These are phyloP conservation scores for Crithidia bombi DNA, from an alignment of 208 protist genomes.

Conservation along the genomic window DNA sequence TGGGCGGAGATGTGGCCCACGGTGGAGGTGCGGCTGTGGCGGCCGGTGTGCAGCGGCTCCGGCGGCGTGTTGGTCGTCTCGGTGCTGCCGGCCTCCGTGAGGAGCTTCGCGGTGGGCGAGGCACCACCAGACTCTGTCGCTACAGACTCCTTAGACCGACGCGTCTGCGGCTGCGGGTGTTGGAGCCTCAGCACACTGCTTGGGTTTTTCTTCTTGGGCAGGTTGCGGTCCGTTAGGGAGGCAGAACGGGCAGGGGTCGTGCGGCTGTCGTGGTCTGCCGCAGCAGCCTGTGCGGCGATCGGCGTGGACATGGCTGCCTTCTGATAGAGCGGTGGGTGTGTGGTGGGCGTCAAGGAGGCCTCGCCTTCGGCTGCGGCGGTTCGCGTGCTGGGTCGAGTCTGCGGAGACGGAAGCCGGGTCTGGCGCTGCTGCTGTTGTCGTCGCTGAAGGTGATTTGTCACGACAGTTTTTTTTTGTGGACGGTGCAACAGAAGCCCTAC, in stretches of 20 bases:
- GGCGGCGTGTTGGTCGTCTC: constrained; percentile 14
- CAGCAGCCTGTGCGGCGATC: constrained; percentile 14
- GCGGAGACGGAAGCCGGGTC: constrained; percentile 7
- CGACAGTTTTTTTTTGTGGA: constrained; percentile 40
- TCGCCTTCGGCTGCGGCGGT: not conserved
- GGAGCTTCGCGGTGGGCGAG: constrained; percentile 10
- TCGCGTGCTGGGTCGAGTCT: not conserved
- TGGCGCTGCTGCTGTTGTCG: constrained; percentile 2
- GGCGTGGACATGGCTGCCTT: not conserved
- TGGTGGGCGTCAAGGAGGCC: not conserved
- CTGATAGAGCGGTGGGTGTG: constrained; percentile 23
- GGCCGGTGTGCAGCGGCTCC: constrained; percentile 12
- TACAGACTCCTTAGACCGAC: constrained; percentile 15
- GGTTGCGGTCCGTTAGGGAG: not conserved
- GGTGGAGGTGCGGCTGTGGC: constrained; percentile 6
- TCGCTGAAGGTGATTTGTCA: constrained; percentile 40
- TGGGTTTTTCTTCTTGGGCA: not conserved
- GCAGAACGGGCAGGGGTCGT: not conserved
- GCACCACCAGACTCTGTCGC: not conserved
- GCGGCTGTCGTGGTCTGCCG: not conserved
- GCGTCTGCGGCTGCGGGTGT: not conserved
- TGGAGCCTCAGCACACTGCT: not conserved
- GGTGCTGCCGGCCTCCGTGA: constrained; percentile 12
- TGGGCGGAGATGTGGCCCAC: constrained; percentile 3
- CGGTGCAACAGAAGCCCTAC: not conserved